Evolutionary conservation across 148 eudicot species (phyloP).

Genomic region (Pharnaceum exiguum): DNA sequence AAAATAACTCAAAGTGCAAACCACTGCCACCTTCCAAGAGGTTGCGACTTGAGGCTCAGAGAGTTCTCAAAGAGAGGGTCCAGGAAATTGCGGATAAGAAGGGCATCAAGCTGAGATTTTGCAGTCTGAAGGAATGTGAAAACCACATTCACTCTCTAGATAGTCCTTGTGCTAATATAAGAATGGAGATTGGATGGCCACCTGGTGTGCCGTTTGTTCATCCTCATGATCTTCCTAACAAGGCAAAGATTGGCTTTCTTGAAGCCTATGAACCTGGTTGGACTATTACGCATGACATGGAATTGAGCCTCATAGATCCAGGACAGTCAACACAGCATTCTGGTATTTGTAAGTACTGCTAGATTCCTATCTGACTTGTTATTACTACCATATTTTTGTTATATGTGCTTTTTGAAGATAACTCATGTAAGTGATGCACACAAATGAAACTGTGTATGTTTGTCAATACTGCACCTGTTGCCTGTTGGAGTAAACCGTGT

Average conservation of each 20-base stretch:
- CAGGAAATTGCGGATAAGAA: slow-evolving; percentile 99
- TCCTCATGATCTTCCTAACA: slow-evolving; percentile 99
- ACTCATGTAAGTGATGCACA: too few relatives aligned
- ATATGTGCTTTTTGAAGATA: too few relatives aligned
- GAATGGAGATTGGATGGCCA: slow-evolving; percentile 98
- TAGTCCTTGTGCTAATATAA: slow-evolving; percentile 83
- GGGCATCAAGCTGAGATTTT: slow-evolving; percentile 90
- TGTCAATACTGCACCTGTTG: too few relatives aligned
- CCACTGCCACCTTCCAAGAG: slow-evolving; percentile 98
- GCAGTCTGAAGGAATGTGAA: slow-evolving; percentile 90
- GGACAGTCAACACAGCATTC: slow-evolving; percentile 66
- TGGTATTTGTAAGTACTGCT: slow-evolving; percentile 40
- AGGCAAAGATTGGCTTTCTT: slow-evolving; percentile 93
- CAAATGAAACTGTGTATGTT: too few relatives aligned
- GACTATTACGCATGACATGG: slow-evolving; percentile 89
- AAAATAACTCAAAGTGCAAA: slow-evolving; percentile 58
- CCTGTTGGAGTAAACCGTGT: too few relatives aligned
- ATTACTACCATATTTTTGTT: too few relatives aligned
- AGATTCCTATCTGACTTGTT: neutral
- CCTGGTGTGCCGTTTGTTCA: slow-evolving; percentile 97
- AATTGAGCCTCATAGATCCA: slow-evolving; percentile 63
- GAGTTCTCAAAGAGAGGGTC: slow-evolving; percentile 98
- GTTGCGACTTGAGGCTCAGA: slow-evolving; percentile 91
- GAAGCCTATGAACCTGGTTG: slow-evolving; percentile 99
- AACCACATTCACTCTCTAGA: slow-evolving; percentile 70